These are phyloP conservation scores for Penicillium dipodomyicola DNA, from an alignment of 495 filamentous ascomycete species.

Conservation along the genomic window DNA sequence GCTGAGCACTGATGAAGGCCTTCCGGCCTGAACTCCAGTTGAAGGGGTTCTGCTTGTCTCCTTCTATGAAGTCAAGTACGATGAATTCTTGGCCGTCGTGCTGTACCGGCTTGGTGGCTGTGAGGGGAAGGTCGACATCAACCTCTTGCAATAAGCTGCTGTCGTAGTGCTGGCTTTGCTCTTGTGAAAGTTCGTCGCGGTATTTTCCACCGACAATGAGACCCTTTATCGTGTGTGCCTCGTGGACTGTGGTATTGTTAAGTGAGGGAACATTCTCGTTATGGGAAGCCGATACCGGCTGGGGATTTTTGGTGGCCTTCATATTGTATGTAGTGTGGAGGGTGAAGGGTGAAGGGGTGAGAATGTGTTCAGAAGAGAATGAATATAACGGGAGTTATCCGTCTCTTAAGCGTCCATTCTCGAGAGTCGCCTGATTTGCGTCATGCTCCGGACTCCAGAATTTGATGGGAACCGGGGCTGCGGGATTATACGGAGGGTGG, in stretches of 20 bases:
- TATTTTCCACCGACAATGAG: constrained; percentile 40
- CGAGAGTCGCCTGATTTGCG: not conserved
- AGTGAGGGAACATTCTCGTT: constrained; percentile 24
- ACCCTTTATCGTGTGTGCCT: constrained; percentile 20
- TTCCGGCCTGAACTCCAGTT: constrained; percentile 42
- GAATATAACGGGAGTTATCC: not conserved
- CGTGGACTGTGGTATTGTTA: constrained; percentile 1
- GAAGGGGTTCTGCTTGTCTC: constrained; percentile 47
- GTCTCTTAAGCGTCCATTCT: not conserved
- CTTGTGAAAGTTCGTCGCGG: constrained; percentile 19
- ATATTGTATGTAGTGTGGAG: constrained; percentile 9
- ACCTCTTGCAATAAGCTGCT: constrained; percentile 35
- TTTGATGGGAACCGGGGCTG: constrained; percentile 7
- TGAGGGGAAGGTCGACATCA: constrained; percentile 44
- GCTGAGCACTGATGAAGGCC: constrained; percentile 41
- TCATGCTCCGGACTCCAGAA: constrained; percentile 10
- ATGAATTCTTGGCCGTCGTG: constrained; percentile 35
- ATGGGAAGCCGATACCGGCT: constrained; percentile 29
- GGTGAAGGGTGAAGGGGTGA: not conserved
- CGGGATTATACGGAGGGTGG: constrained; percentile 11
- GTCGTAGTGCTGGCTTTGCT: constrained; percentile 23
- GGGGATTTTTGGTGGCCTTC: constrained; percentile 23
- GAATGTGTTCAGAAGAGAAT: not conserved
- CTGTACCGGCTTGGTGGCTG: constrained; percentile 28
- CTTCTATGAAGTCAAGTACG: constrained; percentile 38